Percentiles rank a stretch among this genome's conserved stretches.
Conservation (phyloP, 345 rosid genomes). For the Sonneratia caseolaris region DNA sequence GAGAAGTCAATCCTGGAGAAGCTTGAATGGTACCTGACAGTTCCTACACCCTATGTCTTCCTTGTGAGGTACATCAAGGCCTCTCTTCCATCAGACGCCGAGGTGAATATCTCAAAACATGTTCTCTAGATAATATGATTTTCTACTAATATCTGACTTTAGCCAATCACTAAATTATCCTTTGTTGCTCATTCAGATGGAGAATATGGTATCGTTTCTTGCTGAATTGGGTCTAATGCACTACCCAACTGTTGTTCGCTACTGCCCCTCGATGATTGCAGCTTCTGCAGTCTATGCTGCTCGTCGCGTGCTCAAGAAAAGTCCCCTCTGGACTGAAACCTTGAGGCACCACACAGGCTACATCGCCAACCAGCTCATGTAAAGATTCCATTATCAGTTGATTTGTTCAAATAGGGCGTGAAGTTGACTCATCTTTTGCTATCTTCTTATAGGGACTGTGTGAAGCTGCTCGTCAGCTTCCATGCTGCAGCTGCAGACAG, state of each 20-base stretch:
- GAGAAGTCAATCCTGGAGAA: conserved; percentile 67
- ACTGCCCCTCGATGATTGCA: conserved; percentile 62
- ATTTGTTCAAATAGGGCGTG: not conserved
- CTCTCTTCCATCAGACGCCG: conserved; percentile 38
- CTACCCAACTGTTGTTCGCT: conserved; percentile 30
- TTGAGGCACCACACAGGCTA: conserved; percentile 66
- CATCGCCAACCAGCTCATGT: conserved; percentile 51
- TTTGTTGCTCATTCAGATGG: conserved; percentile 35
- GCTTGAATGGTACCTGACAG: conserved; percentile 75
- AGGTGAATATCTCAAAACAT: conserved; percentile 24
- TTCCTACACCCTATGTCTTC: conserved; percentile 81
- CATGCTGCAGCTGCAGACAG: conserved; percentile 52
- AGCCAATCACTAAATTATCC: not conserved
- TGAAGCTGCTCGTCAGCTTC: conserved; percentile 41
- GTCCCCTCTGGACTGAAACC: conserved; percentile 69
- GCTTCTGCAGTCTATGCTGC: conserved; percentile 95
- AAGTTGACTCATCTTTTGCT: not conserved
- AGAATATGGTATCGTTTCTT: conserved; percentile 61
- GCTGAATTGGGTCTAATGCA: conserved; percentile 70
- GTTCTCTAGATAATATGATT: not conserved
- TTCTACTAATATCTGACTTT: not conserved
- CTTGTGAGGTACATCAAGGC: conserved; percentile 75
- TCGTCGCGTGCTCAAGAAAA: conserved; percentile 47
- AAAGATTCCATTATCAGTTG: conserved; percentile 2
- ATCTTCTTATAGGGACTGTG: conserved; percentile 43